These are phyloP conservation scores for Metschnikowia proteae DNA, from an alignment of 805 yeast genomes.

Conservation along the genomic window DNA sequence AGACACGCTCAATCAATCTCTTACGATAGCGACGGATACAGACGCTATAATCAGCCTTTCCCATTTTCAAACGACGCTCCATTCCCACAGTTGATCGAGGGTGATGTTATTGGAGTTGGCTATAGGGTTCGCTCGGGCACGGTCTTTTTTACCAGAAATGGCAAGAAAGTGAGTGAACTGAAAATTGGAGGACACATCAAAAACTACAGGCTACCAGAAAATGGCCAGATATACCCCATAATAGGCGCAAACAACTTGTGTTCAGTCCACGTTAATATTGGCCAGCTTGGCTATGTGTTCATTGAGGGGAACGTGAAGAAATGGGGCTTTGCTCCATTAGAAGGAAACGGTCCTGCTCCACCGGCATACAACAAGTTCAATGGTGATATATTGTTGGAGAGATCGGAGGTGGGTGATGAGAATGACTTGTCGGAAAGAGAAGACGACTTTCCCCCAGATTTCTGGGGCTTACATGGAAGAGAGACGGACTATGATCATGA, in stretches of 20 bases:
- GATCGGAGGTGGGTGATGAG: constrained; percentile 52
- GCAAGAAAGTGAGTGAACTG: constrained; percentile 80
- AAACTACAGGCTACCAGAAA: constrained; percentile 53
- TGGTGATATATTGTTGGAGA: constrained; percentile 72
- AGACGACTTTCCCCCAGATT: constrained; percentile 55
- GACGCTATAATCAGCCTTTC: constrained; percentile 80
- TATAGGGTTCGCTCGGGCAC: constrained; percentile 79
- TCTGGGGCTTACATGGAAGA: constrained; percentile 39
- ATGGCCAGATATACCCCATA: constrained; percentile 70
- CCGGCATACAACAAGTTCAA: constrained; percentile 84
- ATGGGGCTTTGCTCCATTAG: constrained; percentile 93
- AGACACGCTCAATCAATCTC: constrained; percentile 78
- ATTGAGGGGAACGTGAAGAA: constrained; percentile 91
- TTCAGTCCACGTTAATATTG: constrained; percentile 81
- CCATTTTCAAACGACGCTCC: constrained; percentile 40
- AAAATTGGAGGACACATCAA: constrained; percentile 75
- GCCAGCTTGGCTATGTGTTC: constrained; percentile 84
- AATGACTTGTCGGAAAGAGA: constrained; percentile 41
- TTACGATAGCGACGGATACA: constrained; percentile 82
- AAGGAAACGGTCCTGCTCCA: constrained; percentile 87
- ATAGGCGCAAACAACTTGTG: constrained; percentile 83
- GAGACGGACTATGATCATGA: constrained; percentile 21
- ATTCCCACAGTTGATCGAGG: constrained; percentile 63
- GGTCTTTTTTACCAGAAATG: constrained; percentile 90
- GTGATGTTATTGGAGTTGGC: constrained; percentile 93